Percentiles rank a stretch among this genome's conserved stretches.
Conservation (phyloP, 2,329 filamentous ascomycete species). For the Grosmannia clavigera region DNA sequence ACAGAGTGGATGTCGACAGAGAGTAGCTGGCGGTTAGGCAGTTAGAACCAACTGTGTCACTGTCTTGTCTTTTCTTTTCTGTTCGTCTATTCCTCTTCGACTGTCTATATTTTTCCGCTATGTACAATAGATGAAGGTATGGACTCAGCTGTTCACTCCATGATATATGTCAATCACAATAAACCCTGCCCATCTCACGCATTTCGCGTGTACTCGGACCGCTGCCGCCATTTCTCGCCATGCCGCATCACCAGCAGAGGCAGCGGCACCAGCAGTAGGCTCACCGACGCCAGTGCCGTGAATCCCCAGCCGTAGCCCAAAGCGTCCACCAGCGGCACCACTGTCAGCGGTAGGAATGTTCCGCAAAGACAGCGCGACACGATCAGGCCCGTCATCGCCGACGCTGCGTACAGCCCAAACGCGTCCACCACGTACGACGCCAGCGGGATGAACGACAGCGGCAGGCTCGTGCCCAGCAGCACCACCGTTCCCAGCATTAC, state of each 20-base stretch:
- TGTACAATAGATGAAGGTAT: no score
- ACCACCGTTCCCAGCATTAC: slow-evolving; percentile 30
- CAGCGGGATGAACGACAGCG: slow-evolving; percentile 35
- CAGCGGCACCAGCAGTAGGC: slow-evolving; percentile 33
- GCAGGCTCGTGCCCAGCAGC: slow-evolving; percentile 31
- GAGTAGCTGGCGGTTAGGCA: background rate
- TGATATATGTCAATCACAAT: no score
- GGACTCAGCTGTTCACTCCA: no score
- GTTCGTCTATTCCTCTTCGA: no score
- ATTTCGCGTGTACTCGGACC: slow-evolving; percentile 32
- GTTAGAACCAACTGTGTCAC: no score
- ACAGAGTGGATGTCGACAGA: background rate
- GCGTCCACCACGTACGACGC: slow-evolving; percentile 46
- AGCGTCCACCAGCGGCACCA: slow-evolving; percentile 30
- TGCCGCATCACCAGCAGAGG: slow-evolving; percentile 37
- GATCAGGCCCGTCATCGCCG: slow-evolving; percentile 43
- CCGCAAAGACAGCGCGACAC: slow-evolving; percentile 42
- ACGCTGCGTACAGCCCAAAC: slow-evolving; percentile 41
- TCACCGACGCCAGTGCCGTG: slow-evolving; percentile 28
- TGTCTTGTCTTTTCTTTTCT: no score
- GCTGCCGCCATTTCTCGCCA: slow-evolving; percentile 38
- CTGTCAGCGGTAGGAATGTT: slow-evolving; percentile 42
- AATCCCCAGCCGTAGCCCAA: slow-evolving; percentile 42
- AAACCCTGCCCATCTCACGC: background rate
- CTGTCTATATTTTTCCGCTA: no score